phyloP scores from a whole-genome alignment of 768 basidiomycete genomes.

The Hirschioporus abietinus region DNA sequence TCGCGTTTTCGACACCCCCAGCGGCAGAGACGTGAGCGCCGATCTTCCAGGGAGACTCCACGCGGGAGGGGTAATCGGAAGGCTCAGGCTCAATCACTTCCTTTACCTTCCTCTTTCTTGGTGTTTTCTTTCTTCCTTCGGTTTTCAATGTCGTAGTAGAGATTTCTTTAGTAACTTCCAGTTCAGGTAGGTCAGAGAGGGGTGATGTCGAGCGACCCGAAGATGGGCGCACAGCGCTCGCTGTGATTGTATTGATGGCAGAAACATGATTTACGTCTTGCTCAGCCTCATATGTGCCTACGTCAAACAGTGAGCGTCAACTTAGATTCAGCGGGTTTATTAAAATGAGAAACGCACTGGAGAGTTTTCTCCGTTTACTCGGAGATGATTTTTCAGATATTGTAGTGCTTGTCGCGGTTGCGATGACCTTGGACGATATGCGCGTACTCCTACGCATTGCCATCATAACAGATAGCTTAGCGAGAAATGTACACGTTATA shows the following conservation, averaged over 20 bases:
- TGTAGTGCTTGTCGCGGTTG: not conserved
- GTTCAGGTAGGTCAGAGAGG: not conserved
- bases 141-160: not conserved
- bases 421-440: not conserved
- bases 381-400: not conserved
- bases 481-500: not conserved
- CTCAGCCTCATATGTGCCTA: not conserved
- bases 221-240: not conserved
- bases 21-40: constrained; percentile 83
- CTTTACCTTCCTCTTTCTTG: not conserved
- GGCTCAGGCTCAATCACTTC: not conserved
- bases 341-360: not conserved
- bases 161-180: not conserved
- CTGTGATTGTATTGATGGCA: not conserved
- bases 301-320: not conserved
- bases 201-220: not conserved
- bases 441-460: not conserved
- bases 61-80: constrained; percentile 25
- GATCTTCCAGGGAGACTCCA: constrained; percentile 52
- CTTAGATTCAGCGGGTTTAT: not conserved
- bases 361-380: not conserved
- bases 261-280: too few species aligned
- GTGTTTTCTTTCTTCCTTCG: not conserved
- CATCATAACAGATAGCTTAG: not conserved
- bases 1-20: constrained; percentile 72